phyloP scores from a whole-genome alignment of 345 rosid species.

The Linum trigynum region DNA sequence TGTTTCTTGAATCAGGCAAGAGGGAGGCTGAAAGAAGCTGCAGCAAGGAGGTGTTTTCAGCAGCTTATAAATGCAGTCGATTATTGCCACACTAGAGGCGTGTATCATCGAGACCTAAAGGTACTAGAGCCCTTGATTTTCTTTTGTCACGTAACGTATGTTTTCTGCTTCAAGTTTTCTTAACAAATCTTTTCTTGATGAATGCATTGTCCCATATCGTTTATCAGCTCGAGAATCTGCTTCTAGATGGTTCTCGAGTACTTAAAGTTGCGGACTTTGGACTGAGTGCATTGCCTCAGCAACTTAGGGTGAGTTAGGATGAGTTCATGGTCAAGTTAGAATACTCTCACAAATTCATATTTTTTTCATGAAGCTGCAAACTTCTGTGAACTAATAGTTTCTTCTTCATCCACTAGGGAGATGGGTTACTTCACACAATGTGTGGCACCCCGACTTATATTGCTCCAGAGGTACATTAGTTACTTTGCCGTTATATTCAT shows the following conservation, averaged over 20 bases:
- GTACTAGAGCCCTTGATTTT: conserved; percentile 20
- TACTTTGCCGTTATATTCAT: neutral
- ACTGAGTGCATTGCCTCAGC: conserved; percentile 94
- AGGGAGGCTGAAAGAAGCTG: conserved; percentile 94
- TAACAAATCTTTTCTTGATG: neutral
- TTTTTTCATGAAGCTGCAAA: neutral
- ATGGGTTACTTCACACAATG: conserved; percentile 94
- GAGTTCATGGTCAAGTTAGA: conserved; percentile 2
- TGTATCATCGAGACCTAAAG: conserved; percentile 91
- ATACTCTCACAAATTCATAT: neutral
- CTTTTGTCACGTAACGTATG: neutral
- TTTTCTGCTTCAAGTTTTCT: neutral
- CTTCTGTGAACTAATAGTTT: conserved; percentile 10
- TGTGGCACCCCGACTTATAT: conserved; percentile 99
- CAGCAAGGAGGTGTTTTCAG: conserved; percentile 86
- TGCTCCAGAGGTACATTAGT: conserved; percentile 77
- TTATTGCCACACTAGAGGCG: conserved; percentile 95
- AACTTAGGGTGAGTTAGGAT: conserved; percentile 70
- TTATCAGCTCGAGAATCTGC: conserved; percentile 89
- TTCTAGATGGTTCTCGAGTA: conserved; percentile 73
- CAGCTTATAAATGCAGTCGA: conserved; percentile 97
- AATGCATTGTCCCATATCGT: conserved; percentile 2
- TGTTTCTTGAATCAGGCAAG: conserved; percentile 44
- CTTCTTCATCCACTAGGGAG: conserved; percentile 45
- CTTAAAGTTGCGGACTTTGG: conserved; percentile 98